Base-by-base conservation (phyloP, 106 monocot species). In the Triglochin maritima region DNA sequence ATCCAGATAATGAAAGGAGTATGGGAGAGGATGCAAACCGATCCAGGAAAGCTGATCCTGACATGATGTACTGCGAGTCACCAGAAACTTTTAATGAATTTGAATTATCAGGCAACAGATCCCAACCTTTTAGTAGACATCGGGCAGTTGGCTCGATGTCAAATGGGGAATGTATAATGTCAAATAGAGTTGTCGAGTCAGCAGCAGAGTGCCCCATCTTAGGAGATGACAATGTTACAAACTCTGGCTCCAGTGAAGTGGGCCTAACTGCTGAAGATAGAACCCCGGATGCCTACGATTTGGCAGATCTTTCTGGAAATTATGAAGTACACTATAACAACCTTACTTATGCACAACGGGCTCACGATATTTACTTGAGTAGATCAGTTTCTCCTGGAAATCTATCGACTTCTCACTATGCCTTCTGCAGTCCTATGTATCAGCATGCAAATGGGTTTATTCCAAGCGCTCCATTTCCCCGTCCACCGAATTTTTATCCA, bases 241-340 rank as follows among this genome's bases (percentile, higher is more conserved):
- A 70, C 8, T 9, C 4, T 4, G 41, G 17, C 4, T 50, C 42
- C 44, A 51, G 3, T 43, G 49, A 17, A 13, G 44, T 7, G 12
- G 46, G 54, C 6, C 9, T 62, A 9, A n/a, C 10, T 1, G 1
- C 5, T 6, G 46, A n/a, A 7, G 45, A 15, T 29, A 9, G 9
- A 56, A 6, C 3, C 15, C 61, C 50, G 14, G 64, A 63, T 46
- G 15, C 8, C 43, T 53, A 9, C 56, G 63, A 46, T 43, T 51
- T 78, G 49, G 64, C 74, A 53, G 79, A 85, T 85, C 87, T 92
- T 13, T 47, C 57, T 43, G 82, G 85, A 2, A 78, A 87, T 57
- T 74, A 66, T 62, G 63, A 77, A 0, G 42, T 61, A 11, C 78
- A 87, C 51, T 62, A 62, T 43, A 75, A 56, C 2, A 85, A 74